Conservation (phyloP, 495 filamentous ascomycete genomes). For the Aspergillus taichungensis region DNA sequence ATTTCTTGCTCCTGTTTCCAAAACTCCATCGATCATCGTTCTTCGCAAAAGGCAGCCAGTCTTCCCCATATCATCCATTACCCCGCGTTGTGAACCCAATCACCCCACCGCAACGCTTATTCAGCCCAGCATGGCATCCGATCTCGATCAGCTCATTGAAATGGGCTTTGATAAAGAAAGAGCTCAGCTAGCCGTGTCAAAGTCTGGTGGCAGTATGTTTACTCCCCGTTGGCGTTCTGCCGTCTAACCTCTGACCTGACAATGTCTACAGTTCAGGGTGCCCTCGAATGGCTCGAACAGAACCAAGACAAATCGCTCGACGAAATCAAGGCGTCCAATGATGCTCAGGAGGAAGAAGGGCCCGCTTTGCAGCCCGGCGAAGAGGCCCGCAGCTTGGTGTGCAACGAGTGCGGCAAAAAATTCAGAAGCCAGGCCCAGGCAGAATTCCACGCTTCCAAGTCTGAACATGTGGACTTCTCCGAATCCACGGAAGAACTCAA, state of each 20-base stretch:
- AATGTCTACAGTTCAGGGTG: constrained; percentile 60
- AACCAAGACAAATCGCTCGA: constrained; percentile 79
- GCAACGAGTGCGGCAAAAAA: constrained; percentile 89
- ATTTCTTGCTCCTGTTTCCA: not conserved
- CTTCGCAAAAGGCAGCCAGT: too few relatives aligned
- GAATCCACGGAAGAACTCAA: constrained; percentile 88
- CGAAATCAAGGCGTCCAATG: constrained; percentile 50
- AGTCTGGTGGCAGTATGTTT: constrained; percentile 62
- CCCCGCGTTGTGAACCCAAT: too few relatives aligned
- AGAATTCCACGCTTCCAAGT: constrained; percentile 84
- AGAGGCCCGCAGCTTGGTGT: constrained; percentile 57
- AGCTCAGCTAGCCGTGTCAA: constrained; percentile 72
- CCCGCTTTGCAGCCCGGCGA: constrained; percentile 53
- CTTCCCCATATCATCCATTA: too few relatives aligned
- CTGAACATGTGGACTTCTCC: constrained; percentile 82
- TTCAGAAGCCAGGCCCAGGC: constrained; percentile 74
- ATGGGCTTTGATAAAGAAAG: constrained; percentile 89
- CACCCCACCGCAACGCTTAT: not conserved
- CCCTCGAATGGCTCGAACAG: constrained; percentile 87
- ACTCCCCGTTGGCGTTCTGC: not conserved
- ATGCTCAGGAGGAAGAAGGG: constrained; percentile 45
- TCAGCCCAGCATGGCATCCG: constrained; percentile 51
- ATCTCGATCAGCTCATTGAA: constrained; percentile 74
- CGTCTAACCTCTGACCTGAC: constrained; percentile 1
- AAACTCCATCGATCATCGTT: too few relatives aligned